A percentile compares a stretch with the other conserved stretches of the same genome.
These are phyloP conservation scores for Leucogyrophana mollusca DNA, from an alignment of 768 basidiomycete genomes.

Conservation along the genomic window DNA sequence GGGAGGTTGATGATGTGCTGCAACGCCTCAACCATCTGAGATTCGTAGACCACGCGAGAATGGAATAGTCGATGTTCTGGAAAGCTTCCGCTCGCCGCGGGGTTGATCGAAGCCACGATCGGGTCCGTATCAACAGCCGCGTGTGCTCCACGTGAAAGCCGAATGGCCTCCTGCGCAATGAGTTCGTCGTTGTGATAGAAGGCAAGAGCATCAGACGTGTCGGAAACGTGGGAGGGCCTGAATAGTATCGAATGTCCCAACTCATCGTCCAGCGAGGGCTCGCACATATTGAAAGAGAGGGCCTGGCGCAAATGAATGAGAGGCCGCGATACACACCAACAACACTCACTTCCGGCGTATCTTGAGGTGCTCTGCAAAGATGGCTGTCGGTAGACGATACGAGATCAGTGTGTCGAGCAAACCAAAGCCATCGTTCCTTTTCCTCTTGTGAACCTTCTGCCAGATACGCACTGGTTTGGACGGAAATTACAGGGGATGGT, in stretches of 20 bases:
- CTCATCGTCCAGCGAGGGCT: conserved; percentile 52
- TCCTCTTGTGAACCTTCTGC: conserved; percentile 13
- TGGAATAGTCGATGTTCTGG: conserved; percentile 33
- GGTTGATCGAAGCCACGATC: conserved; percentile 34
- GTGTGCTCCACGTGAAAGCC: conserved; percentile 45
- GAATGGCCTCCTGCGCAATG: conserved; percentile 47
- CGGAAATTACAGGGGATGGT: conserved; percentile 32
- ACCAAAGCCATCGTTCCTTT: conserved; percentile 23
- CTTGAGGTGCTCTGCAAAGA: conserved; percentile 35
- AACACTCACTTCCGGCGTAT: conserved; percentile 40
- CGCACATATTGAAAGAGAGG: conserved; percentile 31
- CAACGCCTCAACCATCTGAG: conserved; percentile 44
- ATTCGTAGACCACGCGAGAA: conserved; percentile 45
- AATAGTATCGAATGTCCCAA: conserved; percentile 47
- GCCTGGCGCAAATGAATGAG: conserved; percentile 17
- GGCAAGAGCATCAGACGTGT: conserved; percentile 24
- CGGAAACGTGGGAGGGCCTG: conserved; percentile 13
- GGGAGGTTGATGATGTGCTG: conserved; percentile 44
- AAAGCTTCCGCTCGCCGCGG: conserved; percentile 23
- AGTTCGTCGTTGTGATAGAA: conserved; percentile 44
- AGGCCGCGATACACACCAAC: background rate
- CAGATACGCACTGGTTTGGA: conserved; percentile 20
- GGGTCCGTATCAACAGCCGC: conserved; percentile 28
- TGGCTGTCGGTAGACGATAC: conserved; percentile 57
- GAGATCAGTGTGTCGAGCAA: conserved; percentile 37